Base-by-base conservation (phyloP, 768 basidiomycete genomes). In the Mycena galericulata region DNA sequence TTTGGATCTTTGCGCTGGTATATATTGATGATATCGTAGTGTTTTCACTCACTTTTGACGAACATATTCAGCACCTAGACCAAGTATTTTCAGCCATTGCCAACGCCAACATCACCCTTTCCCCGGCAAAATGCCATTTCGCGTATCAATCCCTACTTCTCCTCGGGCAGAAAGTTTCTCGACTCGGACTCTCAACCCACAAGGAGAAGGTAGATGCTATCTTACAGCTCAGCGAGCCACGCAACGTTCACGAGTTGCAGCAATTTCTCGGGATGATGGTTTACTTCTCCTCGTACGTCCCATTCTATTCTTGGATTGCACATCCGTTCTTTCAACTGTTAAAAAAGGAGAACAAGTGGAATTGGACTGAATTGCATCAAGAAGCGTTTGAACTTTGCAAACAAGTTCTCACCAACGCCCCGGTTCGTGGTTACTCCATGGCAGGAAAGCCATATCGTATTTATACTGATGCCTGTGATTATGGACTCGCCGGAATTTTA, bases 11-110 rank as follows among this genome's bases (percentile, higher is more conserved):
- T 56, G 60, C 79, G 2, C 49, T 81, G 20, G 82, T 84, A 0
- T 85, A 84, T 50, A 82, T 84, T 11, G 80, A 85, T 47, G 78
- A 85, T 47, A 83, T 84, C 0, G 75, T 84, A 0, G 73, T 83
- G 0, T 83, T 76, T 55, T 79, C 78, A 0, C 38, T 55, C 30
- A 63, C 34, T 7, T 36, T 36, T 36, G 34, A 36, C 8, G 34
- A 36, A 7, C 34, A 36, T 36, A 36, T 36, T 56, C 0, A 49
- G 1, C 79, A 82, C 51, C 24, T 81, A 0, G 79, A 79, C 29
- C 15, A 58, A 8, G 78, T 82, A 0, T 61, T 81, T 1, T 24
- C 53, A 38, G 77, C 77, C 0, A 79, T 83, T 30, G 60, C 26
- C 0, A 34, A 60, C 2, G 72, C 79, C 0, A 70, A 72, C 20